These are phyloP conservation scores for Phytomonas sp. DNA, from an alignment of 208 protist genomes.

Conservation along the genomic window DNA sequence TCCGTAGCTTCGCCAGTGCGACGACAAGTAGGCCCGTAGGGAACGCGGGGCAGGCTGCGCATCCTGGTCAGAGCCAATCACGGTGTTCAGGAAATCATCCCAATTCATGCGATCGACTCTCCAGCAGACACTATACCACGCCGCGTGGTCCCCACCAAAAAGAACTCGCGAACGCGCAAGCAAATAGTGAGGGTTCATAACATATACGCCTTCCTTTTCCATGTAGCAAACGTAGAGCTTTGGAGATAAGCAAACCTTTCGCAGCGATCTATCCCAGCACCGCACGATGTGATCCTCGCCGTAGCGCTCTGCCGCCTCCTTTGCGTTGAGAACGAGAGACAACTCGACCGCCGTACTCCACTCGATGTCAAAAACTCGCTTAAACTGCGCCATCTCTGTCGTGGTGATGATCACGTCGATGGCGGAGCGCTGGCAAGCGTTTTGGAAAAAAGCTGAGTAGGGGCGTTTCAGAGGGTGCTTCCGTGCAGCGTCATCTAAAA, in stretches of 20 bases:
- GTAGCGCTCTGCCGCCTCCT: slow-evolving; percentile 34
- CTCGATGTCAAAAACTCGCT: slow-evolving; percentile 35
- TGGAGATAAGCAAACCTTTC: slow-evolving; percentile 53
- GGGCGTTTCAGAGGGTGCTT: slow-evolving; percentile 46
- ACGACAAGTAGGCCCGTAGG: slow-evolving; percentile 38
- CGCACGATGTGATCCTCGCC: slow-evolving; percentile 29
- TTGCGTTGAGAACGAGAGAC: slow-evolving; percentile 62
- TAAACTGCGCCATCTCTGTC: slow-evolving; percentile 39
- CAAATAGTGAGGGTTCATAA: slow-evolving; percentile 76
- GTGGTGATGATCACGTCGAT: slow-evolving; percentile 43
- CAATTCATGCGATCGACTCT: slow-evolving; percentile 43
- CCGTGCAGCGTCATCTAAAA: slow-evolving; percentile 30
- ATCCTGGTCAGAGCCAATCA: slow-evolving; percentile 67
- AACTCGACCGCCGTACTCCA: slow-evolving; percentile 65
- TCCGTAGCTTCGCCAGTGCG: slow-evolving; percentile 52
- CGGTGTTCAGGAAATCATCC: slow-evolving; percentile 35
- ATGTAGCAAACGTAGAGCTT: slow-evolving; percentile 63
- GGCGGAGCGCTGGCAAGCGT: slow-evolving; percentile 41
- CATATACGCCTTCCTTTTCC: slow-evolving; percentile 58
- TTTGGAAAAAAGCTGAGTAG: slow-evolving; percentile 52
- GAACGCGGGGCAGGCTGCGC: slow-evolving; percentile 23
- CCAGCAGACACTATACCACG: slow-evolving; percentile 68
- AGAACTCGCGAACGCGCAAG: slow-evolving; percentile 50
- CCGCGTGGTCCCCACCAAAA: slow-evolving; percentile 23
- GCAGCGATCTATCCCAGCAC: slow-evolving; percentile 31